Conservation (phyloP, 1,284 basidiomycete genomes). For the Hypsizygus ulmarius region DNA sequence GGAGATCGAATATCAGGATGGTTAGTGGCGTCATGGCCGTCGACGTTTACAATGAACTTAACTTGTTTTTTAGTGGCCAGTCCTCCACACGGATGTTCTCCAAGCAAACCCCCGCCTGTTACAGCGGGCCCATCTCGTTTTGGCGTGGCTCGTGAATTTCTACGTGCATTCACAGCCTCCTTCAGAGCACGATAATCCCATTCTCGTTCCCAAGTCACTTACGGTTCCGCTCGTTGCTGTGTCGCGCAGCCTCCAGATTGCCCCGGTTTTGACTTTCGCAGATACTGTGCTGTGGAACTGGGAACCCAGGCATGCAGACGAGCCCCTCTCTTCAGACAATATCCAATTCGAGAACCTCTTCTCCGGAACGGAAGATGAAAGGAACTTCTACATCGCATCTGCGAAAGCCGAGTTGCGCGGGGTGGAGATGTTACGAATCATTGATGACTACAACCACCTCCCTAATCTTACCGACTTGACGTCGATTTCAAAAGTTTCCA, state of each 20-base stretch:
- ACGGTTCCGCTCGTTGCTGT: conserved; percentile 80
- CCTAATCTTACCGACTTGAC: conserved; percentile 71
- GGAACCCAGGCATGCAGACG: conserved; percentile 55
- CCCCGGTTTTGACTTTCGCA: conserved; percentile 93
- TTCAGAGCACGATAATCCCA: conserved; percentile 35
- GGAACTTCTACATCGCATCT: conserved; percentile 86
- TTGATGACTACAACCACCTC: conserved; percentile 78
- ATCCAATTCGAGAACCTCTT: conserved; percentile 72
- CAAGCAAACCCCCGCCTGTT: conserved; percentile 54
- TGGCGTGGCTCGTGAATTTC: conserved; percentile 87
- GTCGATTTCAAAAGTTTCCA: conserved; percentile 68
- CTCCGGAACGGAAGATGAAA: conserved; percentile 84
- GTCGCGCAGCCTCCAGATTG: conserved; percentile 77
- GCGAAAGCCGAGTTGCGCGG: conserved; percentile 86
- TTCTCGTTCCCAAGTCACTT: conserved; percentile 72
- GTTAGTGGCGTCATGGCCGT: conserved; percentile 43
- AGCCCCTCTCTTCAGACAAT: conserved; percentile 58
- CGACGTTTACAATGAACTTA: conserved; percentile 14
- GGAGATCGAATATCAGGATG: conserved; percentile 62
- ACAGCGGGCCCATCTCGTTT: conserved; percentile 85
- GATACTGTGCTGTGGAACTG: conserved; percentile 98
- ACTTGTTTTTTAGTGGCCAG: conserved; percentile 55
- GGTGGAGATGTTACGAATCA: conserved; percentile 81
- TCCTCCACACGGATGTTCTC: conserved; percentile 57
- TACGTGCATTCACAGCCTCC: conserved; percentile 81